Evolutionary conservation across 2,329 filamentous ascomycete species (phyloP).

Genomic region (Juglanconis juglandina): DNA sequence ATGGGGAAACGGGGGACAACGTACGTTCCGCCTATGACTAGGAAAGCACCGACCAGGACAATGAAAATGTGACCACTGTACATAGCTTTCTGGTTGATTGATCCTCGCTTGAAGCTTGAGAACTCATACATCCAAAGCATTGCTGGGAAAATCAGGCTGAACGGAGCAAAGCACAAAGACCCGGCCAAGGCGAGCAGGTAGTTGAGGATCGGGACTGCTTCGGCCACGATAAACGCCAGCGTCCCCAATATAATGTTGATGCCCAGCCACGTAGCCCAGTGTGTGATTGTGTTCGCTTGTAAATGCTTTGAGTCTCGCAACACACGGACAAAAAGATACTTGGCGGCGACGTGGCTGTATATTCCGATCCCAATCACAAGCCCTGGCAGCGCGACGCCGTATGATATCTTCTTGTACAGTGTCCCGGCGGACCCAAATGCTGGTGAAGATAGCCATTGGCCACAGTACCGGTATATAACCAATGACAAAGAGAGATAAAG

Average conservation of each 20-base stretch:
- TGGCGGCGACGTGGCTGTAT: constrained; percentile 33
- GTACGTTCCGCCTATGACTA: neutral
- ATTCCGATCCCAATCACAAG: constrained; percentile 19
- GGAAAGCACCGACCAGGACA: neutral
- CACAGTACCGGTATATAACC: constrained; percentile 30
- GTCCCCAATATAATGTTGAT: constrained; percentile 28
- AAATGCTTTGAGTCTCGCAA: constrained; percentile 35
- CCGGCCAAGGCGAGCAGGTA: constrained; percentile 31
- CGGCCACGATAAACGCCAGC: constrained; percentile 30
- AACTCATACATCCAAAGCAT: constrained; percentile 27
- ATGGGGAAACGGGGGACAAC: neutral
- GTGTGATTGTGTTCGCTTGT: constrained; percentile 30
- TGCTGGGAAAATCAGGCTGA: constrained; percentile 27
- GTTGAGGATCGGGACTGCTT: constrained; percentile 34
- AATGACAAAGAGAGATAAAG: constrained; percentile 29
- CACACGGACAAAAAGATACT: constrained; percentile 38
- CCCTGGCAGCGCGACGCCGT: constrained; percentile 29
- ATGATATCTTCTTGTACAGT: constrained; percentile 31
- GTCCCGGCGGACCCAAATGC: constrained; percentile 26
- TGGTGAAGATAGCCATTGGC: constrained; percentile 27
- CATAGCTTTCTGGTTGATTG: constrained; percentile 14
- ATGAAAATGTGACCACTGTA: constrained; percentile 23
- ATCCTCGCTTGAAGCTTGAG: constrained; percentile 20
- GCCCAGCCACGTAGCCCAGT: constrained; percentile 36
- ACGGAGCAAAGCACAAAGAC: constrained; percentile 28